These are phyloP conservation scores for Rhododendron mucronatum DNA, from an alignment of 148 eudicot species.

Conservation along the genomic window DNA sequence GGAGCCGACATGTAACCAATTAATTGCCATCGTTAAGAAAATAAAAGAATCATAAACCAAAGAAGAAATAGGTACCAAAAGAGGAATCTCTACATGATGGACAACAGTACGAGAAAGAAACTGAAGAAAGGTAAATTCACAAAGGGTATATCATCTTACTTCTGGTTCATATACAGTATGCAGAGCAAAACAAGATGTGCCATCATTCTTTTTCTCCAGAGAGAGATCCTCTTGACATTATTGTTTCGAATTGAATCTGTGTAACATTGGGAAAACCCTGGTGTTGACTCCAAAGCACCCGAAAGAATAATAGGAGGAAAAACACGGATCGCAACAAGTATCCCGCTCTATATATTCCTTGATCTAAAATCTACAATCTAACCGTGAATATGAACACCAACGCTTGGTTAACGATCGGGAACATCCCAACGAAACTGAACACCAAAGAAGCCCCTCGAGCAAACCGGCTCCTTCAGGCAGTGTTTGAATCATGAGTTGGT, in stretches of 20 bases:
- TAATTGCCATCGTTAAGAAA: too few species aligned
- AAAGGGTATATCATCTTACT: neutral
- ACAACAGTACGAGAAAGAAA: neutral
- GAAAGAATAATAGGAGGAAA: neutral
- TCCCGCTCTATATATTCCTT: neutral
- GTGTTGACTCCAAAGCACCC: neutral
- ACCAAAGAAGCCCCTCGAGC: conserved; percentile 5
- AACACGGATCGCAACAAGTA: neutral
- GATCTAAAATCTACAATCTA: conserved; percentile 14
- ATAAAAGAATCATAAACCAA: too few species aligned
- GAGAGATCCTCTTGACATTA: neutral
- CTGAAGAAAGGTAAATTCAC: neutral
- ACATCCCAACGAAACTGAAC: conserved; percentile 16
- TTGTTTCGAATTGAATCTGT: neutral
- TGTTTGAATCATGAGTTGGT: neutral
- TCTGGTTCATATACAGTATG: conserved; percentile 6
- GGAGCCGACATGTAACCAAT: neutral
- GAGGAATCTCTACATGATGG: neutral
- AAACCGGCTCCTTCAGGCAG: conserved; percentile 3
- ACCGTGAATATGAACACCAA: conserved; percentile 15
- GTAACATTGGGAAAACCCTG: neutral
- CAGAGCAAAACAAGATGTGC: neutral
- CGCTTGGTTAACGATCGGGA: conserved; percentile 31
- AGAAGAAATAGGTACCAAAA: neutral
- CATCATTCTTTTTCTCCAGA: neutral